Base-by-base conservation (phyloP, 495 filamentous ascomycete genomes). In the Neurospora cerealis region DNA sequence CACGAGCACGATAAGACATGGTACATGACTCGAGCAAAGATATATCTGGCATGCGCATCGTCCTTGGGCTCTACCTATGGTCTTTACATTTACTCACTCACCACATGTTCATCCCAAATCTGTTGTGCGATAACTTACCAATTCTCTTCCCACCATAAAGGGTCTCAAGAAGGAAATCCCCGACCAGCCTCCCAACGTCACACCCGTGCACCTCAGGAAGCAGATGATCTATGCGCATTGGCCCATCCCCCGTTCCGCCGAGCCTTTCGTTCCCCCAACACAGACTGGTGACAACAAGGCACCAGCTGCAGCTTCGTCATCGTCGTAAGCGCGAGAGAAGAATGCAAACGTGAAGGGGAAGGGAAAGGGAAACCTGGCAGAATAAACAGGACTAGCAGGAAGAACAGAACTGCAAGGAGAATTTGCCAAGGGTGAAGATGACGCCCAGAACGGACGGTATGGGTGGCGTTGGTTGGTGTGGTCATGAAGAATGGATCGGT, bases 151-250 rank as follows among this genome's bases (percentile, higher is more conserved):
- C 7, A 34, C 15, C 3, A 66, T 19, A 74, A 77, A 97, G 94
- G 93, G 92, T 82, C 84, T 98, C 75, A 92, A 95, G 83, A 98
- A 98, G 85, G 89, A 87, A 74, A 93, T 99, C 79, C 96, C 96
- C 71, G 94, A 91, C 54, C 84, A 93, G 71, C 94, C 94, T 72
- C 88, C 90, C 79, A 87, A 89, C 81, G 87, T 91, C 78, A 88
- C 86, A 28, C 96, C 93, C 34, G 92, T 98, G 74, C 96, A 98
- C 81, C 86, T 95, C 76, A 88, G 93, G 72, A 88, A 88, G 75
- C 88, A 87, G 83, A 92, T 95, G 84, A 91, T 92, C 78, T 96
- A 91, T 81, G 88, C 93, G 66, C 86, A 91, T 74, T 79, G 81
- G 70, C 75, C 79, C 24, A 85, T 87, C 69, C 76, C 82, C 40